Evolutionary conservation across 768 basidiomycete species (phyloP), one percentile per base, ranked within the genome.

Genomic region (Rhizopogon rudus): DNA sequence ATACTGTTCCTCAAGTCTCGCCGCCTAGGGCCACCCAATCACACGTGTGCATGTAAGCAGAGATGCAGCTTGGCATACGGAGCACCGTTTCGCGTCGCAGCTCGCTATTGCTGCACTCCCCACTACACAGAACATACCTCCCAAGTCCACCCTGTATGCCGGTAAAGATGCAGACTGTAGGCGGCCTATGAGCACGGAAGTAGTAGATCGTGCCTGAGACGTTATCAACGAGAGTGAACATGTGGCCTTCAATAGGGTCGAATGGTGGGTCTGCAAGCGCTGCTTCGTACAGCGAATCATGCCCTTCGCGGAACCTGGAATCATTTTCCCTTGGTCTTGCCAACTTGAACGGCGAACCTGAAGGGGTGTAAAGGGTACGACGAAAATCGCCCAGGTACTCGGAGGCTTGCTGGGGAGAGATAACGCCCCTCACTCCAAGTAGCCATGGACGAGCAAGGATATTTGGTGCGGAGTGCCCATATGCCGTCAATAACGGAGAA

Each of bases 171-270:
- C 65, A 66, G 2, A 66, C 65, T 1, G 62, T 66, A n/a, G 67
- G 65, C 0, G 64, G 61, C 28, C 42, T 55, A 1, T 42, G 44
- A 5, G 64, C 62, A 5, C 54, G 55, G 60, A 69, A 67, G 48
- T 62, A 67, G 39, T 66, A 68, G 7, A 66, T 16, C 3, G 57
- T 64, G 4, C 56, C 50, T 1, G 65, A 68, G 1, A 53, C 0
- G 0, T 65, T 69, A 46, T 66, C 65, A 6, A 65, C 3, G 44
- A 69, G 63, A 2, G 67, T 57, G 20, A 66, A 66, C 28, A 66
- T 22, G n/a, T 50, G 53, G 13, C 46, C 53, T 10, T 13, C 14
- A 3, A 5, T 1, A 37, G 48, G 48, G 22, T 49, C 48, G 6
- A 37, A 49, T 13, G 44, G 20, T 13, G 35, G 35, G 9, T 2